Conservation (phyloP, 176 grass and related monocot species). For the Luzula sylvatica region DNA sequence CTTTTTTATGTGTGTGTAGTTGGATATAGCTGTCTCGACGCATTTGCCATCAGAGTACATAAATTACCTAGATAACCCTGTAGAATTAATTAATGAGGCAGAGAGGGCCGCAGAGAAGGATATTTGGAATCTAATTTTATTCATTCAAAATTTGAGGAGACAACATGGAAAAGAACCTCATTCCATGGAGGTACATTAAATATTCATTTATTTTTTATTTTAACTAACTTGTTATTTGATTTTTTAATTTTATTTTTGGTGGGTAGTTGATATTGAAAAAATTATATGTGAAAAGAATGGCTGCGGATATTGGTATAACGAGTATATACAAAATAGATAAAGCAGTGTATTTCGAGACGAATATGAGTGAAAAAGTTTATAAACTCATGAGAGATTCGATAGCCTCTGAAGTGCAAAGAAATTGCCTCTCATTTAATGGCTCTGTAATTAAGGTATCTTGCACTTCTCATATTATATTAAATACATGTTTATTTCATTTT, state of each 20-base stretch:
- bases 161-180: slow-evolving; percentile 83
- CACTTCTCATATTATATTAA: neutral
- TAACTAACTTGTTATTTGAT: no score
- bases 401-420: slow-evolving; percentile 55
- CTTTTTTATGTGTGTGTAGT: slow-evolving; percentile 27
- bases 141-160: slow-evolving; percentile 63
- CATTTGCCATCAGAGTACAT: slow-evolving; percentile 92
- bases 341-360: slow-evolving; percentile 60
- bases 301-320: slow-evolving; percentile 79
- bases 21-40: slow-evolving; percentile 74
- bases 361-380: slow-evolving; percentile 77
- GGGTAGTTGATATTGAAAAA: slow-evolving; percentile 86
- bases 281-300: slow-evolving; percentile 83
- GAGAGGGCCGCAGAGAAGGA: slow-evolving; percentile 73
- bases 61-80: slow-evolving; percentile 86
- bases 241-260: no score
- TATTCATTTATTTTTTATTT: neutral
- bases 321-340: slow-evolving; percentile 67
- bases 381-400: slow-evolving; percentile 81
- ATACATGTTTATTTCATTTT: slow-evolving; percentile 4
- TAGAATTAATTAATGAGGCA: slow-evolving; percentile 79
- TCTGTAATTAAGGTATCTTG: slow-evolving; percentile 96
- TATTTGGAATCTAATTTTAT: slow-evolving; percentile 76
- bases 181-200: slow-evolving; percentile 73
- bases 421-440: slow-evolving; percentile 40